Evolutionary conservation across 257 asterid species (phyloP).

Genomic region (Capsicum rhomboideum): DNA sequence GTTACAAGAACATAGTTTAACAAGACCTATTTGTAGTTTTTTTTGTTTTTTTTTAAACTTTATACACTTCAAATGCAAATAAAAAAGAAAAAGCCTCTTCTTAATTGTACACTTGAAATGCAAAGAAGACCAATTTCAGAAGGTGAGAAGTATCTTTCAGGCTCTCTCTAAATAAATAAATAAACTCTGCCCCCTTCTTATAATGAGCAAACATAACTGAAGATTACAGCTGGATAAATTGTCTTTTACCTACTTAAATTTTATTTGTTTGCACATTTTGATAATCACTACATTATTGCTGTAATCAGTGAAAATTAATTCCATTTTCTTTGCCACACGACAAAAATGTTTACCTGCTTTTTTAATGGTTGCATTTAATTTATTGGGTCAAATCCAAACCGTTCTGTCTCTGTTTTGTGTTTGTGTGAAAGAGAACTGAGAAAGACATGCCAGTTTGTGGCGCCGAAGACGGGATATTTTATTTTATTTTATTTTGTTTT

Average conservation of each 20-base stretch:
- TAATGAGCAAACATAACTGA: conserved; percentile 26
- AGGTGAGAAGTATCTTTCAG: conserved; percentile 31
- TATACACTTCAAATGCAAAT: conserved; percentile 3
- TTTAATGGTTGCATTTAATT: conserved; percentile 49
- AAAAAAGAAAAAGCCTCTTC: too few species aligned
- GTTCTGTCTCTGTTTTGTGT: not conserved
- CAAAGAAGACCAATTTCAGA: not conserved
- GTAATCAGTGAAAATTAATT: conserved; percentile 12
- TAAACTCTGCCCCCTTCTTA: not conserved
- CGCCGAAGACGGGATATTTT: not conserved
- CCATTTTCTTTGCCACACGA: conserved; percentile 22
- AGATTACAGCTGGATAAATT: conserved; percentile 59
- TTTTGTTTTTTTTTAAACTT: not conserved
- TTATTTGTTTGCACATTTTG: conserved; percentile 27
- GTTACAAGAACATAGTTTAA: not conserved
- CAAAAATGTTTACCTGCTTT: conserved; percentile 47
- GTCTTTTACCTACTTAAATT: conserved; percentile 13
- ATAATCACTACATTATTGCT: conserved; percentile 13
- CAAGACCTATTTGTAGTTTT: not conserved
- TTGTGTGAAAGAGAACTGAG: not conserved
- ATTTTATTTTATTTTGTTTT: too few species aligned
- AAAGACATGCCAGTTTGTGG: conserved; percentile 1
- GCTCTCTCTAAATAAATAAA: too few species aligned
- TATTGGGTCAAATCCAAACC: conserved; percentile 40
- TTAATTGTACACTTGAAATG: too few species aligned